Evolutionary conservation across 257 asterid species (phyloP).

Genomic region (Nicotiana paniculata): DNA sequence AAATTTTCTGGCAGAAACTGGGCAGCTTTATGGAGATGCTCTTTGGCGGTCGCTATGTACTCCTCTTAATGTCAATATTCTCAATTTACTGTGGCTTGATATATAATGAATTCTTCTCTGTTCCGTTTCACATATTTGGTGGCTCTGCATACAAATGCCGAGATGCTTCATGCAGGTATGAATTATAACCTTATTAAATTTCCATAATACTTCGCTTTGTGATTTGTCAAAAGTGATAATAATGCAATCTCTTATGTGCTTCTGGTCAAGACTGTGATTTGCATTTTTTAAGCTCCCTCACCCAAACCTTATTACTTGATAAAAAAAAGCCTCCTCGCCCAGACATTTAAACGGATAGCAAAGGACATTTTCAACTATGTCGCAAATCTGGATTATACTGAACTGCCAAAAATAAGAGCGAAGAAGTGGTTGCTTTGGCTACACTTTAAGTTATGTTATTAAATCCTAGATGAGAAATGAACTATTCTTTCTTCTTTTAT

Average conservation of each 20-base stretch:
- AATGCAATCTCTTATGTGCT: background rate
- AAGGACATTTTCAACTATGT: background rate
- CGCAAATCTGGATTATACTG: background rate
- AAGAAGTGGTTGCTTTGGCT: background rate
- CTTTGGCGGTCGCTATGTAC: conserved; percentile 90
- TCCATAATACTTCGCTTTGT: background rate
- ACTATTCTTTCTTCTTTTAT: background rate
- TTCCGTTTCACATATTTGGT: conserved; percentile 97
- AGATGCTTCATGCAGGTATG: conserved; percentile 89
- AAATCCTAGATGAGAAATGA: background rate
- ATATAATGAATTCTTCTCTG: conserved; percentile 96
- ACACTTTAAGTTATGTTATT: background rate
- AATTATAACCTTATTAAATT: background rate
- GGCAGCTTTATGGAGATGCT: conserved; percentile 99
- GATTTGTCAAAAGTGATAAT: background rate
- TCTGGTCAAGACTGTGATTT: background rate
- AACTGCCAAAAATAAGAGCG: background rate
- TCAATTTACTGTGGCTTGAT: conserved; percentile 95
- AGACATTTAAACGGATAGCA: background rate
- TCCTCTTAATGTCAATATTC: conserved; percentile 88
- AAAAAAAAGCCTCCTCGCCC: background rate
- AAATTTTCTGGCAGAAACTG: conserved; percentile 61
- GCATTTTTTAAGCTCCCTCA: background rate
- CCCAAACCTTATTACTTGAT: background rate
- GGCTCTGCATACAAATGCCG: conserved; percentile 87